Evolutionary conservation across 2,329 filamentous ascomycete genomes (phyloP).

Genomic region (Metarhizium brunneum): DNA sequence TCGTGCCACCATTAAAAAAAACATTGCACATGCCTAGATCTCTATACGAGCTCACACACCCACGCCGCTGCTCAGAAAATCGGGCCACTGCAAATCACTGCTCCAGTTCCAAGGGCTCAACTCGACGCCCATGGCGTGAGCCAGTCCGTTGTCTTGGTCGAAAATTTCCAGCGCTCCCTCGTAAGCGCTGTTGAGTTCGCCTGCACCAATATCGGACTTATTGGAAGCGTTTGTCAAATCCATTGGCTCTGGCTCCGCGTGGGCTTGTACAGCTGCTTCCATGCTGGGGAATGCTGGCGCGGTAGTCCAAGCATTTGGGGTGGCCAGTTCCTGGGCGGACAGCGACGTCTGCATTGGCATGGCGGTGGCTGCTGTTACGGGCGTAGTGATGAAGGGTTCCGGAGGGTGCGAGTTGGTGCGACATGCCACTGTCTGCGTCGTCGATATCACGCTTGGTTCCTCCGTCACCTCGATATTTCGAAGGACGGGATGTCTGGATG

Average conservation of each 20-base stretch:
- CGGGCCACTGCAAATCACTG: constrained; percentile 21
- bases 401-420: neutral
- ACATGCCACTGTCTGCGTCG: neutral
- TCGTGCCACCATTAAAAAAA: neutral
- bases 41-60: constrained; percentile 13
- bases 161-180: constrained; percentile 38
- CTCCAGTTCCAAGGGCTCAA: constrained; percentile 25
- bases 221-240: constrained; percentile 9
- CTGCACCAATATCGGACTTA: constrained; percentile 24
- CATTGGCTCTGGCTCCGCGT: constrained; percentile 10
- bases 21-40: neutral
- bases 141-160: constrained; percentile 34
- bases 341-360: neutral
- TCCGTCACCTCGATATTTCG: constrained; percentile 16
- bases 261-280: neutral
- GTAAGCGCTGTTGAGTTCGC: constrained; percentile 40
- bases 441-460: constrained; percentile 16
- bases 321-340: neutral
- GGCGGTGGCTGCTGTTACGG: neutral
- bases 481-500: constrained; percentile 8
- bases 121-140: constrained; percentile 32
- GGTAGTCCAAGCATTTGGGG: neutral
- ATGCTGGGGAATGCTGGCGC: neutral
- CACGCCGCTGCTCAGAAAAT: constrained; percentile 22
- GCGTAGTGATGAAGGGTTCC: constrained; percentile 1